phyloP scores from a whole-genome alignment of 768 basidiomycete genomes.

The Kwoniella mangroviensis region DNA sequence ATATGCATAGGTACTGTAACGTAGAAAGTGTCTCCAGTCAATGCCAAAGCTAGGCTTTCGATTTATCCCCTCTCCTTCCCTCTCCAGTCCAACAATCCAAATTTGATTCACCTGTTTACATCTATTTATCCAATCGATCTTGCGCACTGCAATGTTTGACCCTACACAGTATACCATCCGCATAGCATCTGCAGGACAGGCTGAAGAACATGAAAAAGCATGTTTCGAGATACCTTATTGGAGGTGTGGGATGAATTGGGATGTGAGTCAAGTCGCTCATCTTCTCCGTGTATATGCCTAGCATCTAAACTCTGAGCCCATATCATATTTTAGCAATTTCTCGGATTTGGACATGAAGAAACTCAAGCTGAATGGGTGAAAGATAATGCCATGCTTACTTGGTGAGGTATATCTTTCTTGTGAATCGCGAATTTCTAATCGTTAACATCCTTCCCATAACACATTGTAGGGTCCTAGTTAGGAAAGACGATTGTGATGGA shows the following conservation, averaged over 20 bases:
- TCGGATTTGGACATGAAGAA: background rate
- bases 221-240: conserved; percentile 7
- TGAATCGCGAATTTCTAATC: no score
- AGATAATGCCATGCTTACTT: background rate
- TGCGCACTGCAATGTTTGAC: background rate
- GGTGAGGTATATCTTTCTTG: background rate
- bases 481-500: conserved; percentile 16
- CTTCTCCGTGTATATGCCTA: no score
- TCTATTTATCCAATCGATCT: background rate
- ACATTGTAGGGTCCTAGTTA: conserved; percentile 14
- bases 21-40: no score
- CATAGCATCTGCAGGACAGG: conserved; percentile 7
- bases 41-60: no score
- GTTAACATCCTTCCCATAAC: no score
- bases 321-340: background rate
- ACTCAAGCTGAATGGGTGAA: background rate
- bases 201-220: conserved; percentile 4
- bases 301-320: no score
- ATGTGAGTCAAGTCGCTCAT: conserved; percentile 5
- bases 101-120: no score
- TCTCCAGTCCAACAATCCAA: no score
- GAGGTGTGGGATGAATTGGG: background rate
- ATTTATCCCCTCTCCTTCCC: no score
- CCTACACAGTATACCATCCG: conserved; percentile 9
- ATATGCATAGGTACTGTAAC: no score